These are phyloP conservation scores for Candida pseudofarinosa DNA, from an alignment of 805 yeast genomes.

Conservation along the genomic window DNA sequence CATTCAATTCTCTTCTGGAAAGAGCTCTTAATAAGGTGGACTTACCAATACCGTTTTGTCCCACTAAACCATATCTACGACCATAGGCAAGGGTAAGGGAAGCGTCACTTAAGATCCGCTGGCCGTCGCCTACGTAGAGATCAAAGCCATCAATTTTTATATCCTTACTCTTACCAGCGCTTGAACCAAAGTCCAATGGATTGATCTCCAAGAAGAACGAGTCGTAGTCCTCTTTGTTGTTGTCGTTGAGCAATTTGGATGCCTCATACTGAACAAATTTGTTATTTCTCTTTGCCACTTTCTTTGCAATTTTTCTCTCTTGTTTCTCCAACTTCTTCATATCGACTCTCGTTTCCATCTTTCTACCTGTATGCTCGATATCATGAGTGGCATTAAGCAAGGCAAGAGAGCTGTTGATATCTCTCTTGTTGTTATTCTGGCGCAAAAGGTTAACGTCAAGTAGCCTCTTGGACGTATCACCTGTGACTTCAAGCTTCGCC, in stretches of 20 bases:
- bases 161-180: slow-evolving; percentile 96
- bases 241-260: slow-evolving; percentile 74
- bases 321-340: slow-evolving; percentile 96
- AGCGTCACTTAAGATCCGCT: slow-evolving; percentile 86
- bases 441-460: slow-evolving; percentile 68
- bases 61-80: slow-evolving; percentile 94
- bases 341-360: slow-evolving; percentile 91
- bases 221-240: slow-evolving; percentile 75
- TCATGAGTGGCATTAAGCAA: slow-evolving; percentile 75
- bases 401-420: slow-evolving; percentile 70
- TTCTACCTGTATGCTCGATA: slow-evolving; percentile 87
- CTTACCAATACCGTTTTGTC: slow-evolving; percentile 99
- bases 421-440: slow-evolving; percentile 58
- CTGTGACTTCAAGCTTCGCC: slow-evolving; percentile 72
- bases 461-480: slow-evolving; percentile 85
- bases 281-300: slow-evolving; percentile 86
- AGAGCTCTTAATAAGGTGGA: slow-evolving; percentile 89
- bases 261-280: slow-evolving; percentile 88
- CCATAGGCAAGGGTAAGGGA: slow-evolving; percentile 85
- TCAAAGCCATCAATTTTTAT: slow-evolving; percentile 91
- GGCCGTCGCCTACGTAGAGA: slow-evolving; percentile 92
- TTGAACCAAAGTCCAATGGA: slow-evolving; percentile 79
- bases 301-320: slow-evolving; percentile 94
- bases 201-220: slow-evolving; percentile 92
- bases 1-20: slow-evolving; percentile 87